Evolutionary conservation across 352 stramenopile species (phyloP), one percentile per base, ranked within the genome.

Genomic region (Blastocystis sp.): DNA sequence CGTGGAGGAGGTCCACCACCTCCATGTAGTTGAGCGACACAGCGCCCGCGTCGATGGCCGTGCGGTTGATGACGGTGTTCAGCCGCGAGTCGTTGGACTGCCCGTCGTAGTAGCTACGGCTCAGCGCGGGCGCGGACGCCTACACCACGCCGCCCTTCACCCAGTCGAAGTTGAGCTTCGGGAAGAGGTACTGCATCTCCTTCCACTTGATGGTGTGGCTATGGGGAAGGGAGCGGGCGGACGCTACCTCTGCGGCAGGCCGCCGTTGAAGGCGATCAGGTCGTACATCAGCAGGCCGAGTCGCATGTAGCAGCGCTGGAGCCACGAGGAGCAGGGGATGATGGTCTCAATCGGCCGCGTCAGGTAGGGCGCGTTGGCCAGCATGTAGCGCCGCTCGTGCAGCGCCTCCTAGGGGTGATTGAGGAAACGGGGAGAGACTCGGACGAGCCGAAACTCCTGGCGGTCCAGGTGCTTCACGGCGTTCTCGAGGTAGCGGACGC

Each of bases 61-160:
- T 98, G 56, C 98, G 92, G 3, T 94, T 94, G 74, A 98, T 92
- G 28, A 95, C 95, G 56, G 98, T 91, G 90, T 94, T 95, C 92
- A 98, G 96, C 56, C 95, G 92, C 41, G 95, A 96, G 91, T 98
- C 95, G 89, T 98, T 96, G 91, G 96, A 95, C 91, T 97, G 90
- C 10, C 91, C 91, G 69, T 93, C 91, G 86, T 93, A 93, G 89
- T 93, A 93, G 41, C 92, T 90, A 61, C 43, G 48, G 48, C 1
- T 65, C 2, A 28, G n/a, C 82, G n/a, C 9, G 10, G 4, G 61
- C 17, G 7, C 17, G 17, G 9, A 66, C 38, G 10, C 21, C 28
- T 89, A 71, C 70, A 78, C 61, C 10, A 97, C 91, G 0, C 94
- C 94, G 9, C 95, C 95, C 89, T 97, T 96, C 19, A 97, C 90